Conservation (phyloP, 768 basidiomycete species). For the Chalciporus piperatus region DNA sequence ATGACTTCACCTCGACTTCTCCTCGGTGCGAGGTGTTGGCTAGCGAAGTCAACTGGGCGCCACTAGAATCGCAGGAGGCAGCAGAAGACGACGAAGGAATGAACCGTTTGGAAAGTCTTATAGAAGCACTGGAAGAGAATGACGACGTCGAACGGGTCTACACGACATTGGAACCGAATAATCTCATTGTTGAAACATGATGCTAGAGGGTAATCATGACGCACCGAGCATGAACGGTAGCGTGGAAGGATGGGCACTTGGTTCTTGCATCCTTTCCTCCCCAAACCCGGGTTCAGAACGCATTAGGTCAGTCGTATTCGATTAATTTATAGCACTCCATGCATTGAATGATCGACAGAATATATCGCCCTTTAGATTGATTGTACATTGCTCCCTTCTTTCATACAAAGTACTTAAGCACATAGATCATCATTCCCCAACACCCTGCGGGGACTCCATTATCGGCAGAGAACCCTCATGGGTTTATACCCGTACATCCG, state of each 20-base stretch:
- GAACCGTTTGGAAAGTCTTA: slow-evolving; percentile 40
- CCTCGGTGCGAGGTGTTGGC: slow-evolving; percentile 39
- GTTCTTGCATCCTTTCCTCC: not conserved
- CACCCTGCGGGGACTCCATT: not conserved
- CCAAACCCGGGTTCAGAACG: not conserved
- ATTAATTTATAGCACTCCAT: not conserved
- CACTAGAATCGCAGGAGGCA: slow-evolving; percentile 39
- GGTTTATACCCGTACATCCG: slow-evolving; percentile 17
- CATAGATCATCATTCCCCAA: not conserved
- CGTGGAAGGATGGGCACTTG: too few species aligned
- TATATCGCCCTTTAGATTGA: too few species aligned
- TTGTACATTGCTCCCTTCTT: not conserved
- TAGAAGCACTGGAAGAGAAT: slow-evolving; percentile 52
- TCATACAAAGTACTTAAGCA: not conserved
- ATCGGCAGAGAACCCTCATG: not conserved
- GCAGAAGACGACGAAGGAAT: slow-evolving; percentile 36
- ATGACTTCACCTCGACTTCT: slow-evolving; percentile 20
- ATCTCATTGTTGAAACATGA: slow-evolving; percentile 24
- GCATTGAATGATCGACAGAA: too few species aligned
- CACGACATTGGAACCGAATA: slow-evolving; percentile 44
- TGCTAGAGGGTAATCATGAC: not conserved
- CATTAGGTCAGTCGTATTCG: not conserved
- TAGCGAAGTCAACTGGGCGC: slow-evolving; percentile 55
- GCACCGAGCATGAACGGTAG: too few species aligned
- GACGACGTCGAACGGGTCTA: slow-evolving; percentile 61